Evolutionary conservation across 306 rosid species (phyloP).

Genomic region (Medicago ruthenica): DNA sequence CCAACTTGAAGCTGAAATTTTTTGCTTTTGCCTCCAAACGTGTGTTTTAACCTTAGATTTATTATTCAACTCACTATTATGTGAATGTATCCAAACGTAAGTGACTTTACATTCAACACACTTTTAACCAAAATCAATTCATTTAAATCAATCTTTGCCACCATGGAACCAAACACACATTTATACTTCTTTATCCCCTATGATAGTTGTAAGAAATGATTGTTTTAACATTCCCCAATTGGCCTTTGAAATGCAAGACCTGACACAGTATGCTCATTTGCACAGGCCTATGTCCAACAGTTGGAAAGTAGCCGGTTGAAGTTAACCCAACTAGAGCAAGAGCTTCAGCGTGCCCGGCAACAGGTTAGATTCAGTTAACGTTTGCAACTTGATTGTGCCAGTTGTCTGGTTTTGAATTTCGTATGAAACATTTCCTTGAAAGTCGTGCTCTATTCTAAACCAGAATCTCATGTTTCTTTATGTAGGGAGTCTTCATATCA

Average conservation of each 20-base stretch:
- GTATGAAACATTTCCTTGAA: conserved; percentile 15
- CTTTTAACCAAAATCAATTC: neutral
- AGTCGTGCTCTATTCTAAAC: conserved; percentile 24
- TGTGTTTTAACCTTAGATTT: neutral
- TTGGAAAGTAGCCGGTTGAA: conserved; percentile 96
- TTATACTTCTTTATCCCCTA: neutral
- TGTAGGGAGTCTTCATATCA: conserved; percentile 93
- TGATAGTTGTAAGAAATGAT: conserved; percentile 19
- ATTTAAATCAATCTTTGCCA: neutral
- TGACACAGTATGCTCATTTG: conserved; percentile 20
- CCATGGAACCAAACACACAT: neutral
- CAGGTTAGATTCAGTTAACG: conserved; percentile 63
- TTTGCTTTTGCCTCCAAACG: neutral
- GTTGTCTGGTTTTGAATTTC: neutral
- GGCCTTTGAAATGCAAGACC: conserved; percentile 28
- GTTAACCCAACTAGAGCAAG: conserved; percentile 94
- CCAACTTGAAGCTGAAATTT: neutral
- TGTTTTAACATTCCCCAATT: conserved; percentile 20
- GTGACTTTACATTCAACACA: neutral
- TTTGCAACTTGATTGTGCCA: conserved; percentile 12
- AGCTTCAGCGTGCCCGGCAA: conserved; percentile 97
- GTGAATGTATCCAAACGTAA: neutral
- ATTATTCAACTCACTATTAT: neutral
- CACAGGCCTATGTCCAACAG: conserved; percentile 95
- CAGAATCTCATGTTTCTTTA: conserved; percentile 35